phyloP scores from a whole-genome alignment of 1,284 basidiomycete species.

The Trichosporon sp. region DNA sequence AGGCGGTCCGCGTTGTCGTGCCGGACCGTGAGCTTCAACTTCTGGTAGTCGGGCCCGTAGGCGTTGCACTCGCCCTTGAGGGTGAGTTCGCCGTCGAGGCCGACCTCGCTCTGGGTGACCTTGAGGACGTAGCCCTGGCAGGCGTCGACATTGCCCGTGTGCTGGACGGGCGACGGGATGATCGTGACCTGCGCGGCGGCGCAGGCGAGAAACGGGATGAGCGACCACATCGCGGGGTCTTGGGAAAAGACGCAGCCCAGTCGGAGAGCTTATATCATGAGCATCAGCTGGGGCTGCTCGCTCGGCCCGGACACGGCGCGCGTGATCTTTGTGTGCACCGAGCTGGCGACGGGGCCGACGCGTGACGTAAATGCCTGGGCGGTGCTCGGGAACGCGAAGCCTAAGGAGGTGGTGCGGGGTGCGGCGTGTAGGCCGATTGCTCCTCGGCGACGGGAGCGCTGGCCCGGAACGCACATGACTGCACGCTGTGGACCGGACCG shows the following conservation, averaged over 20 bases:
- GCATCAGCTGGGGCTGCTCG: background rate
- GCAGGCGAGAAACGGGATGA: background rate
- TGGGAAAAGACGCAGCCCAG: too few species aligned
- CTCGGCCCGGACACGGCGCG: background rate
- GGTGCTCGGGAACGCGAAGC: too few species aligned
- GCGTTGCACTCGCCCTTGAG: conserved; percentile 58
- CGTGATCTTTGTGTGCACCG: too few species aligned
- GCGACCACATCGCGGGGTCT: background rate
- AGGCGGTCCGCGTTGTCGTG: conserved; percentile 48
- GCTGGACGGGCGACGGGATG: conserved; percentile 27
- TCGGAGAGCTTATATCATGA: background rate
- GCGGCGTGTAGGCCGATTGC: too few species aligned
- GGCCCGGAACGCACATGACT: too few species aligned
- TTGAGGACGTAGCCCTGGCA: conserved; percentile 32
- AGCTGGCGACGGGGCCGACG: too few species aligned
- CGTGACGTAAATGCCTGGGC: too few species aligned
- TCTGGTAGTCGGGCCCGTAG: conserved; percentile 64
- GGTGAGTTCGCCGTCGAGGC: conserved; percentile 25
- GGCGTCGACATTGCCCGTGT: conserved; percentile 26
- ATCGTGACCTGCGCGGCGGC: background rate
- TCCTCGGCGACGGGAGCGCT: too few species aligned
- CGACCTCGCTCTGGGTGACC: conserved; percentile 9
- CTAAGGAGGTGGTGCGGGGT: too few species aligned
- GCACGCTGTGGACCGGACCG: too few species aligned
- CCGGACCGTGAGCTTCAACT: conserved; percentile 56